Evolutionary conservation across 177 flowering plant genomes (phyloP).

Genomic region (Vitis hybrid): DNA sequence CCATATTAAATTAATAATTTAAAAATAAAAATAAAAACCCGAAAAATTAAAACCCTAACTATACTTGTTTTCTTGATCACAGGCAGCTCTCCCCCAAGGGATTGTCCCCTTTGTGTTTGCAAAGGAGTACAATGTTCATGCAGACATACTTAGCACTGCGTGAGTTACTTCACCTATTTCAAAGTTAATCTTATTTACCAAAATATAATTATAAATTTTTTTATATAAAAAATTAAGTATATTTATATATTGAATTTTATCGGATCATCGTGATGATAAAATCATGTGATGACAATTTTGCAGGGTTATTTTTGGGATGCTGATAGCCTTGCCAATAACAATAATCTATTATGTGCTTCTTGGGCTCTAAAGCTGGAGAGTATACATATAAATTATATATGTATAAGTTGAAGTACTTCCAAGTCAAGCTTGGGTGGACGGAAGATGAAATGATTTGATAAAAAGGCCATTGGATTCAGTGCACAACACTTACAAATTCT

Average conservation of each 20-base stretch:
- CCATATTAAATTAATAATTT: not conserved
- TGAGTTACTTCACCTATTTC: conserved; percentile 19
- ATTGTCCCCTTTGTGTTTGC: conserved; percentile 55
- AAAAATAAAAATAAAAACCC: too few relatives aligned
- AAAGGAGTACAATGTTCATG: conserved; percentile 48
- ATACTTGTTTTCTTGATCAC: not conserved
- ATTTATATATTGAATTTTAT: too few relatives aligned
- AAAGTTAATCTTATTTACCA: not conserved
- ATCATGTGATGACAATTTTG: not conserved
- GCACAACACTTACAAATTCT: too few relatives aligned
- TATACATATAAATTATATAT: too few relatives aligned
- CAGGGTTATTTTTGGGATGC: conserved; percentile 58
- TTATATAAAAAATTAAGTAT: too few relatives aligned
- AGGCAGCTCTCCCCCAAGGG: conserved; percentile 63
- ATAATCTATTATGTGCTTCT: conserved; percentile 42
- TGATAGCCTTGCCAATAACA: conserved; percentile 46
- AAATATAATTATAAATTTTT: too few relatives aligned
- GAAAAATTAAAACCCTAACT: not conserved
- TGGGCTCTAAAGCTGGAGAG: conserved; percentile 15
- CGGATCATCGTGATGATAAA: not conserved
- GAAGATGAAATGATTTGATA: too few relatives aligned
- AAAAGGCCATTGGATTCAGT: too few relatives aligned
- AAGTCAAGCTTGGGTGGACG: too few relatives aligned
- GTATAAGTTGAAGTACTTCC: too few relatives aligned
- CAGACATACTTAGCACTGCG: conserved; percentile 58